Evolutionary conservation across 164 flowering plant species (phyloP), one percentile per base, ranked within the genome.

Genomic region (Stephania yunnanensis): DNA sequence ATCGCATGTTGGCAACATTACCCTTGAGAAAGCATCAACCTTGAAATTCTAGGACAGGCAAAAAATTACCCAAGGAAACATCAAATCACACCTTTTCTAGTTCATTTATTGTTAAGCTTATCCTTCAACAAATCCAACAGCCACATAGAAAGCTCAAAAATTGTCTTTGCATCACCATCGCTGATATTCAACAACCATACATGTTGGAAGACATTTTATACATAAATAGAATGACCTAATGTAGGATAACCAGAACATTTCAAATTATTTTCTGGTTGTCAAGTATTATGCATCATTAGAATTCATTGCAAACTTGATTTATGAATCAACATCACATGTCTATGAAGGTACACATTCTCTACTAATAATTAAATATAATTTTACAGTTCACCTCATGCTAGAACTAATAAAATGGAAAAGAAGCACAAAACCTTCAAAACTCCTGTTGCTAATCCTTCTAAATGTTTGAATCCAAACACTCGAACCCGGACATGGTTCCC

Each of bases 391-490:
- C 65, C 65, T 17, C 6, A 19, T 58, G 7, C 20, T 58, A 58
- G 63, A 58, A 58, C n/a, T 15, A 58, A 58, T n/a, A 58, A 15
- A 36, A 55, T 20, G 17, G 30, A 44, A 17, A 44, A 61, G 15
- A 70, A 70, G 71, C n/a, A 45, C 70, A 53, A 48, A 70, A 95
- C 99, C 98, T 96, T 96, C 68, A 92, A 80, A 76, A 79, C 72
- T 31, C 97, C 97, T 76, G 85, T 84, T 6, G 97, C 97, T 69
- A 92, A 81, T 66, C 99, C 99, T 82, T 96, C 98, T 84, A 96
- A 73, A 73, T 87, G 89, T 84, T 87, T 88, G 74, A 83, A 87
- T 12, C 97, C 97, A 80, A 88, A 86, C 82, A 96, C 81, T 70
- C 99, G 89, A 77, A 84, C 90, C 75, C 97, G 94, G 75, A 90